Percentiles rank a stretch among this genome's conserved stretches.
phyloP scores from a whole-genome alignment of 2,329 filamentous ascomycete genomes.

The Cladosporium sp. region DNA sequence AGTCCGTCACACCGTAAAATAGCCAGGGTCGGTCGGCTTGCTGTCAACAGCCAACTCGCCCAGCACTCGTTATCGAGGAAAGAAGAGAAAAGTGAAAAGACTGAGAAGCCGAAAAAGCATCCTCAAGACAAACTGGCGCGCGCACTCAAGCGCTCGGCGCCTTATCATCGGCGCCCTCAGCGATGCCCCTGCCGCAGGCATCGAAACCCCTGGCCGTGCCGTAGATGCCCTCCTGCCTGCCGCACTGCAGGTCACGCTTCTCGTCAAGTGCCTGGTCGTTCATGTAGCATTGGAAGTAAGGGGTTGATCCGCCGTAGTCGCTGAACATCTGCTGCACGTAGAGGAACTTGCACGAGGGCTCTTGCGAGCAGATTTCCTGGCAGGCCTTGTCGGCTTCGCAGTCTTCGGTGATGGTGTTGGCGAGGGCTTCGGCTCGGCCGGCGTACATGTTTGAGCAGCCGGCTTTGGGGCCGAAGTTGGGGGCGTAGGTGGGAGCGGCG shows the following conservation, averaged over 20 bases:
- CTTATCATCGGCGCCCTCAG: background rate
- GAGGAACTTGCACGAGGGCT: conserved; percentile 22
- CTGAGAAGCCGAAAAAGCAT: background rate
- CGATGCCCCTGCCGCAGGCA: conserved; percentile 17
- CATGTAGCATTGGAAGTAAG: conserved; percentile 25
- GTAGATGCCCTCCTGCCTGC: conserved; percentile 21
- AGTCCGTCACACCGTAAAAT: conserved; percentile 15
- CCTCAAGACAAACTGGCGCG: background rate
- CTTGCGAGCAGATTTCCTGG: conserved; percentile 24
- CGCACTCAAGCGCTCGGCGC: background rate
- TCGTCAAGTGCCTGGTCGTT: conserved; percentile 22
- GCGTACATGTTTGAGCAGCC: conserved; percentile 25
- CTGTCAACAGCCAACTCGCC: conserved; percentile 14
- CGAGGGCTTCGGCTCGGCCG: conserved; percentile 14
- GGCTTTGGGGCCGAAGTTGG: conserved; percentile 28
- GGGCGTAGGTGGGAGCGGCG: conserved; percentile 31
- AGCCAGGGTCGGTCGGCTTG: conserved; percentile 8
- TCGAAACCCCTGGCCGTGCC: conserved; percentile 26
- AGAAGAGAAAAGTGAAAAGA: conserved; percentile 8
- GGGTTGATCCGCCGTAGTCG: conserved; percentile 20
- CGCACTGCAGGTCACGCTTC: conserved; percentile 24
- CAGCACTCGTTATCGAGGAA: conserved; percentile 14
- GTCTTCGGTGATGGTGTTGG: conserved; percentile 21
- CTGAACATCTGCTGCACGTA: conserved; percentile 25
- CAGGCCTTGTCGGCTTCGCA: conserved; percentile 23